phyloP scores from a whole-genome alignment of 306 rosid species.

The Acacia confusa region DNA sequence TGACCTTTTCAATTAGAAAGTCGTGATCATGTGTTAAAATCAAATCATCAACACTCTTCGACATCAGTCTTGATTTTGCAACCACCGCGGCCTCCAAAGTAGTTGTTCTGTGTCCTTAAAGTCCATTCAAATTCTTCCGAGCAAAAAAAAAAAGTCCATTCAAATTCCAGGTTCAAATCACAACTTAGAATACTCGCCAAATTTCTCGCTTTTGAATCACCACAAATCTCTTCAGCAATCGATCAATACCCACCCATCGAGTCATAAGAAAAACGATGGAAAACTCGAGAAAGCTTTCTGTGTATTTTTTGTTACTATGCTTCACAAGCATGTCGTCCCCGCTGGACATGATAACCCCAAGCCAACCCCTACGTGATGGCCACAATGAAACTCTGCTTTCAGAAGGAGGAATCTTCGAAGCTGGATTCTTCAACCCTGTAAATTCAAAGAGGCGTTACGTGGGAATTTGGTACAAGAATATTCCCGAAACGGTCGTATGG shows the following conservation, averaged over 20 bases:
- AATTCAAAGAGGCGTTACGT: conserved; percentile 1
- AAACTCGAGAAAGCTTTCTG: background rate
- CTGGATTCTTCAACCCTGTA: conserved; percentile 19
- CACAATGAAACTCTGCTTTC: conserved; percentile 17
- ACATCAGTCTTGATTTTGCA: background rate
- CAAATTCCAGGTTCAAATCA: background rate
- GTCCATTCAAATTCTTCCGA: background rate
- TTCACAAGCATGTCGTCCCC: conserved; percentile 7
- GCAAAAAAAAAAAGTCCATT: too few species aligned
- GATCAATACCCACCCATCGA: background rate
- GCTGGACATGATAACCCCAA: conserved; percentile 1
- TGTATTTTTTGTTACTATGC: background rate
- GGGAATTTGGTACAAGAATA: conserved; percentile 22
- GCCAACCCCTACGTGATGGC: conserved; percentile 14
- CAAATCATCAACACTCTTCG: background rate
- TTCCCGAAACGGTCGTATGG: conserved; percentile 6
- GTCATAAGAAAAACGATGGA: background rate
- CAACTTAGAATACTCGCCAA: background rate
- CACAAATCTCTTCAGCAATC: background rate
- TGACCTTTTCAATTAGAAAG: too few species aligned
- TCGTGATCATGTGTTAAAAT: background rate
- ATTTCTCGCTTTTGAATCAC: background rate
- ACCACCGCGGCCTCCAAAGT: conserved; percentile 1
- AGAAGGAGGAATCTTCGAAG: background rate
- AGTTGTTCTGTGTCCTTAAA: background rate